Evolutionary conservation across 805 yeast species (phyloP).

Genomic region (Candida suzukii): DNA sequence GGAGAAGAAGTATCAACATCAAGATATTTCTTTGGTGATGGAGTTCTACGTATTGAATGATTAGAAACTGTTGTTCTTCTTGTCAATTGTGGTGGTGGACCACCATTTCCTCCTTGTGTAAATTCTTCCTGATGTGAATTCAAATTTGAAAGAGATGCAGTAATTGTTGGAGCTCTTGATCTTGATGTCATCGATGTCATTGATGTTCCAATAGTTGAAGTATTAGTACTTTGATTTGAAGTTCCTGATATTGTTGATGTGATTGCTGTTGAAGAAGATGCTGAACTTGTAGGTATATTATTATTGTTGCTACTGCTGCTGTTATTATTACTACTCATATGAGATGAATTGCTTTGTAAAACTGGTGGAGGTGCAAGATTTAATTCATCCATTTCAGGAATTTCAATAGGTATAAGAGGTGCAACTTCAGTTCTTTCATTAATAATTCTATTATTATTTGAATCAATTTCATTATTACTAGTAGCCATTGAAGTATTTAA

Average conservation of each 20-base stretch:
- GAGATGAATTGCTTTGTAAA: too few relatives aligned
- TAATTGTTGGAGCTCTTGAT: constrained; percentile 35
- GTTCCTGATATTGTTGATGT: background rate
- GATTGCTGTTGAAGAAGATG: background rate
- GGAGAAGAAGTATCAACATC: background rate
- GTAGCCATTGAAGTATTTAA: constrained; percentile 4
- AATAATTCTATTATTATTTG: too few relatives aligned
- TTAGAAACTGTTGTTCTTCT: constrained; percentile 32
- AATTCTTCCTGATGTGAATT: constrained; percentile 22
- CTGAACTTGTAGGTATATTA: constrained; percentile 8
- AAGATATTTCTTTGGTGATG: constrained; percentile 35
- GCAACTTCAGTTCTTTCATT: constrained; percentile 42
- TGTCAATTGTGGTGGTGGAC: constrained; percentile 11
- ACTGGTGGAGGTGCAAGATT: too few relatives aligned
- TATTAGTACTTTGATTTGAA: too few relatives aligned
- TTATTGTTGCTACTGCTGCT: too few relatives aligned
- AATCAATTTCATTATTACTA: constrained; percentile 14
- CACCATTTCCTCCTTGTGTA: too few relatives aligned
- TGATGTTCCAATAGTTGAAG: background rate
- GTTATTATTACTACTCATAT: too few relatives aligned
- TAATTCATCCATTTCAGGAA: constrained; percentile 54
- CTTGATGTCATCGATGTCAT: constrained; percentile 7
- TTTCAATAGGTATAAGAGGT: constrained; percentile 58
- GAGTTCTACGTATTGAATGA: constrained; percentile 33
- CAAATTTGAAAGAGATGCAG: constrained; percentile 2